Base-by-base conservation (phyloP, 2,329 filamentous ascomycete species). In the Diaporthe vaccinii region DNA sequence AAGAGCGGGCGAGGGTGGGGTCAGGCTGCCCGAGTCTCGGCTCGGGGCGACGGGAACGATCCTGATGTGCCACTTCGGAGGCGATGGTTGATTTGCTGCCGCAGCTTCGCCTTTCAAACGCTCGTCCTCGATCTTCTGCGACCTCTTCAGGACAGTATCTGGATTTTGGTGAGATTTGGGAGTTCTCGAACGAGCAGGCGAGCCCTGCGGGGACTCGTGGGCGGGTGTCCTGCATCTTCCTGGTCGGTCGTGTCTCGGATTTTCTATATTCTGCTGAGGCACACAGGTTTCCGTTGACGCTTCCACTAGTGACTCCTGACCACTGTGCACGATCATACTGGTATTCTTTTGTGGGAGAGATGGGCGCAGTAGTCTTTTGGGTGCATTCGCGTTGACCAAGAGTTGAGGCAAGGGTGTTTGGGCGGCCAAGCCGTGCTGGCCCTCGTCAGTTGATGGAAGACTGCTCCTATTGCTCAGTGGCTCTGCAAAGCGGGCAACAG, bases 31-130 rank as follows among this genome's bases (percentile, higher is more conserved):
- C 6, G 25, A 15, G 3, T n/a, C 22, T 39, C 41, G 31, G n/a
- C 34, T 58, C n/a, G 20, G 10, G n/a, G 55, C 2, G 8, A 74
- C 36, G 20, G 72, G 75, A 22, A 74, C 10, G 20, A 74, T 74
- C 20, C n/a, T 62, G 51, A 74, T 44, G 15, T 61, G 72, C 75
- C 72, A 72, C 3, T 25, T 70, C 7, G 58, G 51, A 9, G 57
- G 31, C 17, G 39, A 57, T 0, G 65, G 2, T 4, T 49, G 58
- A 5, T 34, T 22, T 10, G 20, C 17, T 25, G 46, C 25, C 7
- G 14, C 6, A 10, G 4, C 25, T 10, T 51, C 39, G 22, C 39
- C 34, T 39, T 65, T 20, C 7, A 8, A 10, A 20, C 41, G 5
- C 46, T 25, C 10, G 25, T 34, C 58, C 9, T 15, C n/a, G 20